Percentiles rank a stretch among this genome's conserved stretches.
Evolutionary conservation across 345 rosid genomes (phyloP).

Genomic region (Carallia brachiata): DNA sequence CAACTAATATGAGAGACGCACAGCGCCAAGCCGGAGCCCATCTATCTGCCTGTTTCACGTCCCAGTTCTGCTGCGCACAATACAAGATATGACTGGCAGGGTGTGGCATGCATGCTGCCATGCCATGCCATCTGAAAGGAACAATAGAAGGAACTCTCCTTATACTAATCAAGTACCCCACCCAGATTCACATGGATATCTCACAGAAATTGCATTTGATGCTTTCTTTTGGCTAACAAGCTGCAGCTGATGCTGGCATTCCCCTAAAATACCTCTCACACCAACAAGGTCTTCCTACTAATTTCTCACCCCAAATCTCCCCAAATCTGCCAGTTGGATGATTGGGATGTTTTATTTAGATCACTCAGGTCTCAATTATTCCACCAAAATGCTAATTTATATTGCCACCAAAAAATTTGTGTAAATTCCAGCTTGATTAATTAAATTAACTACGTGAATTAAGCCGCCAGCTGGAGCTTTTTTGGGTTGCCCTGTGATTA

Average conservation of each 20-base stretch:
- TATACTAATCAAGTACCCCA: not conserved
- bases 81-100: too few species aligned
- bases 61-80: too few species aligned
- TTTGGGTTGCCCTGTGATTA: not conserved
- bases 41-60: too few species aligned
- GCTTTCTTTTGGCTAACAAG: constrained; percentile 26
- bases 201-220: constrained; percentile 1
- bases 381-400: not conserved
- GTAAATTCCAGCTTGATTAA: too few species aligned
- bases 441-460: too few species aligned
- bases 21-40: too few species aligned
- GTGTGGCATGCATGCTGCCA: too few species aligned
- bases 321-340: not conserved
- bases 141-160: not conserved
- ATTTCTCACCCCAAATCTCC: constrained; percentile 28
- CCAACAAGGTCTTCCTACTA: not conserved
- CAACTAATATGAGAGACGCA: too few species aligned
- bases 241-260: constrained; percentile 14
- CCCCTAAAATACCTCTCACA: constrained; percentile 24
- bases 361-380: too few species aligned
- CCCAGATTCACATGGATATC: not conserved
- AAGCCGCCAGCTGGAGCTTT: too few species aligned
- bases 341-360: not conserved
- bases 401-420: too few species aligned
- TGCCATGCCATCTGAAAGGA: too few species aligned